Evolutionary conservation across 1,139 yeast genomes (phyloP), one percentile per base, ranked within the genome.

Genomic region (Candida tunisiensis): DNA sequence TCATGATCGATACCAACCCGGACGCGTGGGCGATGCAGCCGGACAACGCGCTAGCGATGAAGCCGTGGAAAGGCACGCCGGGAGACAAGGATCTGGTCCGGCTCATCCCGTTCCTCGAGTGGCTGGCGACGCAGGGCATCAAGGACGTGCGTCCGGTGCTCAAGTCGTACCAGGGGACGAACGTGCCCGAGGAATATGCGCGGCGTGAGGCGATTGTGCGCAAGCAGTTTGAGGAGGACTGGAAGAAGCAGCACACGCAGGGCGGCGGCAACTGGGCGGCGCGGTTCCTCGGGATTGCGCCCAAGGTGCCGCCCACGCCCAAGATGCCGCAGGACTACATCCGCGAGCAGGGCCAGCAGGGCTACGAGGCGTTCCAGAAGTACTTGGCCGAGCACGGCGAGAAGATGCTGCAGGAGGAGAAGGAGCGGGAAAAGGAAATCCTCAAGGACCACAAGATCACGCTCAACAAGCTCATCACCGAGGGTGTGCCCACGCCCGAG

Each of bases 331-430:
- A 83, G 47, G 98, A 88, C 53, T 55, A 73, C 33, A 74, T 83
- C 39, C 77, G 96, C 48, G 92, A 83, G 49, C 91, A 80, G 48
- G 95, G 94, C 40, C 93, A 82, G 53, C 69, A 69, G 60, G 85
- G 82, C 49, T 88, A 82, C 53, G 73, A 74, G 45, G 73, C 74
- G 40, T 79, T 82, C 68, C 75, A 74, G 55, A 72, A 71, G 51
- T 71, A 78, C 49, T 68, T 88, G 44, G 69, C 74, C 44, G 95
- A 83, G 54, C 80, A 88, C 54, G 93, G 92, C 38, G 83, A 74
- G 37, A 79, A 82, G 60, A 64, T 85, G 52, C 61, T 78, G 44
- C 78, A 74, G 40, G 80, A 74, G 47, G 88, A 78, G 53, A 78
- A 77, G 55, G 68, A 68, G 47, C 68, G 71, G 42, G 75, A 80